phyloP scores from a whole-genome alignment of 2,329 filamentous ascomycete genomes.

The Sordariomycetes sp. region DNA sequence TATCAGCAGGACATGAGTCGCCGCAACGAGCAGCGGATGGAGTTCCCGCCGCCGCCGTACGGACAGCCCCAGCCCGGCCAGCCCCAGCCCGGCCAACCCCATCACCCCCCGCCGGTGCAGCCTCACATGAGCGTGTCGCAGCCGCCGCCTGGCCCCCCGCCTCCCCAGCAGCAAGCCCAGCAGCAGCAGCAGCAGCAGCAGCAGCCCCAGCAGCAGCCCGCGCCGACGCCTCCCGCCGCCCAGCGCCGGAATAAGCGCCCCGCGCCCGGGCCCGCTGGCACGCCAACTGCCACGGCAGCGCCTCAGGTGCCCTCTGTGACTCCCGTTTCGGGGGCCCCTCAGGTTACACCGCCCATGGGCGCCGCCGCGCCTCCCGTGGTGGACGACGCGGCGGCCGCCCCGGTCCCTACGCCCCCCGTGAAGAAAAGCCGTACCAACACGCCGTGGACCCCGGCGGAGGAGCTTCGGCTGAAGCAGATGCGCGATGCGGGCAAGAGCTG shows the following conservation, averaged over 20 bases:
- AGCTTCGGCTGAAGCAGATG: constrained; percentile 86
- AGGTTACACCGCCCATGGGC: constrained; percentile 7
- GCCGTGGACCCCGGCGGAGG: constrained; percentile 91
- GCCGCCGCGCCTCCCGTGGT: constrained; percentile 14
- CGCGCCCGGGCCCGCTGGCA: constrained; percentile 19
- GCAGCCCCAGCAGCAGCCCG: constrained; percentile 19
- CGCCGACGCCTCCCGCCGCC: constrained; percentile 23
- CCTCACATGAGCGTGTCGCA: constrained; percentile 29
- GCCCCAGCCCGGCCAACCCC: constrained; percentile 23
- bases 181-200: constrained; percentile 11
- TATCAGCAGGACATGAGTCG: constrained; percentile 37
- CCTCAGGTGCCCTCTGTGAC: constrained; percentile 13
- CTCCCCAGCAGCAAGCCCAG: constrained; percentile 10
- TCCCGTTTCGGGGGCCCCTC: constrained; percentile 13
- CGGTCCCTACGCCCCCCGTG: constrained; percentile 29
- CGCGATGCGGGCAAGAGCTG: constrained; percentile 85
- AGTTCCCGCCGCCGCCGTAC: constrained; percentile 22
- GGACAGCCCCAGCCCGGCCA: constrained; percentile 22
- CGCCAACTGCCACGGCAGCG: constrained; percentile 3
- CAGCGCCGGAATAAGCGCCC: constrained; percentile 27
- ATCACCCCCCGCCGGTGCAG: constrained; percentile 24
- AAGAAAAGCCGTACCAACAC: constrained; percentile 99
- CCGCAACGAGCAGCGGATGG: constrained; percentile 26
- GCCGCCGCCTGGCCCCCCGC: constrained; percentile 12
- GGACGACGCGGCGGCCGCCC: constrained; percentile 8